Conservation (phyloP, 2,329 filamentous ascomycete species). For the Aspergillus fructus region DNA sequence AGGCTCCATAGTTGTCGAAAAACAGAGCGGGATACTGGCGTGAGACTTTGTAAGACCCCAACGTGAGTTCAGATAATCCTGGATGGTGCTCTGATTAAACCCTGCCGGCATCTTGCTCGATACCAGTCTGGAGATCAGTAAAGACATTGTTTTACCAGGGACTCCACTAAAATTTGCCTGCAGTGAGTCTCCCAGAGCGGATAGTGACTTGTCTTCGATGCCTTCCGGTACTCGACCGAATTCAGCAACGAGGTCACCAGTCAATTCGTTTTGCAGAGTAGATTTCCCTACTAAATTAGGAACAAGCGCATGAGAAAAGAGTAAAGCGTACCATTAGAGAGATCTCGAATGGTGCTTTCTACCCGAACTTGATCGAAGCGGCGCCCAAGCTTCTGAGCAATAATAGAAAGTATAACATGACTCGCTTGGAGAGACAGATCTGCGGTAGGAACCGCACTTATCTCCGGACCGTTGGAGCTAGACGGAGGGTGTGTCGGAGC, state of each 20-base stretch:
- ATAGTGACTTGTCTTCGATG: constrained; percentile 39
- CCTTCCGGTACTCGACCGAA: constrained; percentile 43
- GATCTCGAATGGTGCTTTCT: constrained; percentile 33
- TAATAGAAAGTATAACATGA: constrained; percentile 16
- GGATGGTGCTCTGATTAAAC: constrained; percentile 22
- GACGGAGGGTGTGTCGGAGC: not conserved
- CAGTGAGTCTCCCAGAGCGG: constrained; percentile 30
- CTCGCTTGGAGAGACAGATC: constrained; percentile 11
- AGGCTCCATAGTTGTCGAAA: constrained; percentile 26
- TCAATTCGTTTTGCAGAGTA: constrained; percentile 47
- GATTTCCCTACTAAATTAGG: constrained; percentile 34
- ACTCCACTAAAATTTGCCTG: constrained; percentile 30
- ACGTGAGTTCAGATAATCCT: constrained; percentile 21
- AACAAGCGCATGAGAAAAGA: not conserved
- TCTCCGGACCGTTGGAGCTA: not conserved
- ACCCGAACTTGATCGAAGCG: constrained; percentile 18
- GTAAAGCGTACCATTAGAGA: constrained; percentile 21
- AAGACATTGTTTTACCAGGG: constrained; percentile 31
- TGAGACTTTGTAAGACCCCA: constrained; percentile 29
- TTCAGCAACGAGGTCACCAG: constrained; percentile 43
- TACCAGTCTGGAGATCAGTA: constrained; percentile 30
- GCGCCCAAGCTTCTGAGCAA: constrained; percentile 19
- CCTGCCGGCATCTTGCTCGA: constrained; percentile 31
- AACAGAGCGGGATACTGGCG: constrained; percentile 19
- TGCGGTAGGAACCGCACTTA: not conserved